Percentiles rank a stretch among this genome's conserved stretches.
Conservation (phyloP, 148 eudicot species). For the Linanthus parryae region DNA sequence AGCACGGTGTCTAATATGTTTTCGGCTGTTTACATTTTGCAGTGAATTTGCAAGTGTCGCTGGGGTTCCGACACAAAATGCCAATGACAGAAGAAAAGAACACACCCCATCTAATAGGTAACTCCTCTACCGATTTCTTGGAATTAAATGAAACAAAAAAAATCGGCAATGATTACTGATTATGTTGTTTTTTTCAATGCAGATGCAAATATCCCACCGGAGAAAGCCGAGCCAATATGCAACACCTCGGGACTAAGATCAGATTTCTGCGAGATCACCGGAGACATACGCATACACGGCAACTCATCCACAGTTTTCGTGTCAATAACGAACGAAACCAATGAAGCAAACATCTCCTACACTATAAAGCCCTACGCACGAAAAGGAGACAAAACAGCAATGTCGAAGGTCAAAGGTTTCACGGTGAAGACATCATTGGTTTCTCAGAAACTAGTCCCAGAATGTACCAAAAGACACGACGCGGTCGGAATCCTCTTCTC, state of each 20-base stretch:
- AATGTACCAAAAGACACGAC: conserved; percentile 23
- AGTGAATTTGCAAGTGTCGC: conserved; percentile 19
- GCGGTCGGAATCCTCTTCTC: conserved; percentile 47
- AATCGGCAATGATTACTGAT: too few species aligned
- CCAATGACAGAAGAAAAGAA: conserved; percentile 15
- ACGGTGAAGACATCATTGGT: conserved; percentile 12
- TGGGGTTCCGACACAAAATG: conserved; percentile 9
- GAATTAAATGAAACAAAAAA: too few species aligned
- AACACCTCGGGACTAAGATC: conserved; percentile 34
- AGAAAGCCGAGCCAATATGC: conserved; percentile 31
- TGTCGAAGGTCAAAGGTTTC: conserved; percentile 18
- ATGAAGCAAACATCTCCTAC: conserved; percentile 15
- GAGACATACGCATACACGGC: conserved; percentile 48
- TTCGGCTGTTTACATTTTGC: conserved; percentile 1
- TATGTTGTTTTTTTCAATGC: too few species aligned
- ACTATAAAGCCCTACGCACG: conserved; percentile 47
- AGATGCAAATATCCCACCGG: not conserved
- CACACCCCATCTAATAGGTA: conserved; percentile 5
- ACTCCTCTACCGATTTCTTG: too few species aligned
- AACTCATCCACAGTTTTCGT: conserved; percentile 47
- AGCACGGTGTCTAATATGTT: too few species aligned
- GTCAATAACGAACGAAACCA: conserved; percentile 14
- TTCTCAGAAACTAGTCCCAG: not conserved
- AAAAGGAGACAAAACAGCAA: conserved; percentile 26
- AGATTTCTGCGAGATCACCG: conserved; percentile 44